Evolutionary conservation across 1,284 basidiomycete genomes (phyloP).

Genomic region (Cronartium ribicola): DNA sequence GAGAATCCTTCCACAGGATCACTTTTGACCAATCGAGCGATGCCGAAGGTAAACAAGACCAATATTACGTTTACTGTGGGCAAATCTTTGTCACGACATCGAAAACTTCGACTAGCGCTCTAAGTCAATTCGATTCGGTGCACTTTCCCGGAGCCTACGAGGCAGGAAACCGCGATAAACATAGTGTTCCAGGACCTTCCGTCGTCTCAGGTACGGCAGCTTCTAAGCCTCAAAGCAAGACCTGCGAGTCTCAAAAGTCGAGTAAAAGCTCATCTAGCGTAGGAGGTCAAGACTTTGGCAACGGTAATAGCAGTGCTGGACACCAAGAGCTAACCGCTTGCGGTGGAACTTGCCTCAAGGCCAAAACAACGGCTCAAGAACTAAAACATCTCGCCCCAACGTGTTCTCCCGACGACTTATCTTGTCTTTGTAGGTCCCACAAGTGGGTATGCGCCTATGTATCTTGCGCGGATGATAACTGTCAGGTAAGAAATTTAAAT

Average conservation of each 20-base stretch:
- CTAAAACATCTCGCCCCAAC: conserved; percentile 24
- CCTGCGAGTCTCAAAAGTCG: neutral
- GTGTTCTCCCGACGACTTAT: conserved; percentile 18
- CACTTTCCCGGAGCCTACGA: conserved; percentile 24
- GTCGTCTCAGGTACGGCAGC: neutral
- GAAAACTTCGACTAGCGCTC: neutral
- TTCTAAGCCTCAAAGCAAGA: neutral
- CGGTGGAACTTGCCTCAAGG: conserved; percentile 20
- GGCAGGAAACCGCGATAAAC: conserved; percentile 22
- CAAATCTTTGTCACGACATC: conserved; percentile 24
- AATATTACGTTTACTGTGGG: conserved; percentile 42
- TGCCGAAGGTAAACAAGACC: conserved; percentile 39
- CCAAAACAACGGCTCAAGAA: conserved; percentile 15
- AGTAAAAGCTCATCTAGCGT: neutral
- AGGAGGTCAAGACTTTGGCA: too few species aligned
- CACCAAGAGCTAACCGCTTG: neutral
- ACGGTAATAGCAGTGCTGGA: too few species aligned
- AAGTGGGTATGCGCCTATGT: conserved; percentile 25
- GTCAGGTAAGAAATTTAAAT: conserved; percentile 2
- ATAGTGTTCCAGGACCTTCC: conserved; percentile 14
- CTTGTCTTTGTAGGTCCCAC: conserved; percentile 31
- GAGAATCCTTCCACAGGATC: conserved; percentile 16
- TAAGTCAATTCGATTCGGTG: neutral
- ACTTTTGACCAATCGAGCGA: conserved; percentile 28
- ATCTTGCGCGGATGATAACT: conserved; percentile 20